These are phyloP conservation scores for Lagenidium giganteum DNA, from an alignment of 352 stramenopile genomes.

Conservation along the genomic window DNA sequence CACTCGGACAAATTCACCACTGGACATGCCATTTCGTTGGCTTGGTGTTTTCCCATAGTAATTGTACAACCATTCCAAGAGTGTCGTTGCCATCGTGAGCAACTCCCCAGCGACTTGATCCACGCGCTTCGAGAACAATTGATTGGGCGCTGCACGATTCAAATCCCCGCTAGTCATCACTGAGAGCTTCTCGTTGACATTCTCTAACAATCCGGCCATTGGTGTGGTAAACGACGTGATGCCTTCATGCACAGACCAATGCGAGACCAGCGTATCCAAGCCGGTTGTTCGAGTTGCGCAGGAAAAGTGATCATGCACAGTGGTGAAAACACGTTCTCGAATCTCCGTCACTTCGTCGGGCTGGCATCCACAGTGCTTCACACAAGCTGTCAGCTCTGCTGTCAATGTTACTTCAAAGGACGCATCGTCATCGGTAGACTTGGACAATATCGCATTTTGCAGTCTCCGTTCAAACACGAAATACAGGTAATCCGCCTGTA, in stretches of 20 bases:
- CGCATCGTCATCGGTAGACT: too few relatives aligned
- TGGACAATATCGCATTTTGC: too few relatives aligned
- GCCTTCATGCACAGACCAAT: too few relatives aligned
- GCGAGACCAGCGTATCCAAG: too few relatives aligned
- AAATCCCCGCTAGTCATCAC: slow-evolving; percentile 49
- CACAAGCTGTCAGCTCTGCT: too few relatives aligned
- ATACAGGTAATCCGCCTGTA: slow-evolving; percentile 46
- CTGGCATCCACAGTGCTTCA: too few relatives aligned
- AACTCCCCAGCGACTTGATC: slow-evolving; percentile 67
- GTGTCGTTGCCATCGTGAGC: slow-evolving; percentile 35
- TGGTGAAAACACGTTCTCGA: too few relatives aligned
- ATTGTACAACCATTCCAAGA: slow-evolving; percentile 66
- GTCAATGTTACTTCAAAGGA: too few relatives aligned
- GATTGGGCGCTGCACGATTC: slow-evolving; percentile 38
- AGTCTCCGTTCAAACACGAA: too few relatives aligned
- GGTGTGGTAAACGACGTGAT: slow-evolving; percentile 36
- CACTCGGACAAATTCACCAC: slow-evolving; percentile 52
- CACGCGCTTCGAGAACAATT: slow-evolving; percentile 45
- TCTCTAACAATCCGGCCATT: slow-evolving; percentile 51
- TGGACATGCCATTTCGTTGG: slow-evolving; percentile 24
- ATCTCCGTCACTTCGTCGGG: too few relatives aligned
- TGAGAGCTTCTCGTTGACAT: slow-evolving; percentile 49
- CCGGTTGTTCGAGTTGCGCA: too few relatives aligned
- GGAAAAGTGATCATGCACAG: too few relatives aligned
- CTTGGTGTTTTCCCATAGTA: slow-evolving; percentile 42